Evolutionary conservation across 2,329 filamentous ascomycete genomes (phyloP).

Genomic region (Aphanoascus verrucosus): DNA sequence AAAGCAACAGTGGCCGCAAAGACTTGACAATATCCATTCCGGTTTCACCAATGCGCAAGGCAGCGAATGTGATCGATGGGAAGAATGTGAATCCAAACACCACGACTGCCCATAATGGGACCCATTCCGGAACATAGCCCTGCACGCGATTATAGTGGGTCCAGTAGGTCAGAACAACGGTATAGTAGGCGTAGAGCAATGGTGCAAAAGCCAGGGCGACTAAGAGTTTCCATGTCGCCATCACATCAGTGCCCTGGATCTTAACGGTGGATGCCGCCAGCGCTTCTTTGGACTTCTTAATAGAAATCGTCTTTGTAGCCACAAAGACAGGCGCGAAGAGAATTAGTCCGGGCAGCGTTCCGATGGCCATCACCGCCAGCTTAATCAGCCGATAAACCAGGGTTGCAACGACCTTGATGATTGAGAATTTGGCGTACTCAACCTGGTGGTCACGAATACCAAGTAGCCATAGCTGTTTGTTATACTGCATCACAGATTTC

Average conservation of each 20-base stretch:
- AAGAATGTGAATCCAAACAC: conserved; percentile 68
- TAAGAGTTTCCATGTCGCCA: conserved; percentile 87
- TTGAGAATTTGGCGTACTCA: conserved; percentile 75
- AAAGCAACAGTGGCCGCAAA: conserved; percentile 73
- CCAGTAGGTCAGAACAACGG: conserved; percentile 61
- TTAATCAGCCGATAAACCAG: conserved; percentile 73
- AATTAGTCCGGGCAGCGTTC: conserved; percentile 73
- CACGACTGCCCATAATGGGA: conserved; percentile 69
- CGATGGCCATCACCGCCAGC: conserved; percentile 62
- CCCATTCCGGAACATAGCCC: conserved; percentile 68
- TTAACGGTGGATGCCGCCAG: conserved; percentile 80
- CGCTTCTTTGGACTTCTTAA: conserved; percentile 70
- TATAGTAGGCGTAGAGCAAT: conserved; percentile 71
- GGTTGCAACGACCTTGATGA: conserved; percentile 61
- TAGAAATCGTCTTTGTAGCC: conserved; percentile 69
- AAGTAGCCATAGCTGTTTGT: conserved; percentile 71
- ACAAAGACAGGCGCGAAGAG: conserved; percentile 86
- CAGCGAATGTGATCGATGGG: conserved; percentile 80
- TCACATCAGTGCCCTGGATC: conserved; percentile 76
- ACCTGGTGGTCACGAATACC: conserved; percentile 91
- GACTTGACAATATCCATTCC: conserved; percentile 99
- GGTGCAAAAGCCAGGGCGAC: conserved; percentile 78
- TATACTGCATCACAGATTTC: conserved; percentile 70
- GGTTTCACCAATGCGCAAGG: conserved; percentile 90
- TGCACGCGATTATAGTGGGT: conserved; percentile 71